Evolutionary conservation across 441 rosid genomes (phyloP).

Genomic region (Rhodomyrtus psidioides): DNA sequence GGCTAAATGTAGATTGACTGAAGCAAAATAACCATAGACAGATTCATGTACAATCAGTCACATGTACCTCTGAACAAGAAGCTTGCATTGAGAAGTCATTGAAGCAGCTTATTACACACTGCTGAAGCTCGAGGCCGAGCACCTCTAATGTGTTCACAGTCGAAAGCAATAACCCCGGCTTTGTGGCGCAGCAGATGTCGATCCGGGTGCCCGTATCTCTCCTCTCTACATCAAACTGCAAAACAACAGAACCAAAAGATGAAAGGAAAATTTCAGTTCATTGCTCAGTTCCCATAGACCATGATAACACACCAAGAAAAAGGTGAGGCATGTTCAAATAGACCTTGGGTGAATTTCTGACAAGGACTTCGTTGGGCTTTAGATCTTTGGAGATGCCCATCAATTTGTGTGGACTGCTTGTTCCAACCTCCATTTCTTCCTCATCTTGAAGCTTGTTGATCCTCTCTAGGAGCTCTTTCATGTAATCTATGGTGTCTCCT

Average conservation of each 20-base stretch:
- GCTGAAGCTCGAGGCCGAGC: conserved; percentile 88
- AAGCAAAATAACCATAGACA: background rate
- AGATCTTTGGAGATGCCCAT: conserved; percentile 35
- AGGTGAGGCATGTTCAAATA: background rate
- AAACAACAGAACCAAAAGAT: background rate
- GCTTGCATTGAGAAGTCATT: conserved; percentile 92
- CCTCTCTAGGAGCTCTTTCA: conserved; percentile 89
- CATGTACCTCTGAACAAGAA: conserved; percentile 78
- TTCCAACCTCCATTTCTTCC: conserved; percentile 28
- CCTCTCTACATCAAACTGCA: conserved; percentile 70
- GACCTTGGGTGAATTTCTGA: conserved; percentile 92
- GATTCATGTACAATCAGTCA: background rate
- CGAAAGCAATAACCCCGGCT: conserved; percentile 74
- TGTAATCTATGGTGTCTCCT: conserved; percentile 92
- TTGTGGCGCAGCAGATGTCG: conserved; percentile 70
- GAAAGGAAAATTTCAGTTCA: background rate
- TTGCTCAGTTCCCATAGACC: background rate
- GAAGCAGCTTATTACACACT: conserved; percentile 87
- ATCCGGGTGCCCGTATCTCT: conserved; percentile 49
- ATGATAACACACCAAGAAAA: background rate
- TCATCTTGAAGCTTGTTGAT: conserved; percentile 64
- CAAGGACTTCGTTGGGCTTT: conserved; percentile 41
- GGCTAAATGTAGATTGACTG: background rate
- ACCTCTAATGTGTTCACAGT: conserved; percentile 77
- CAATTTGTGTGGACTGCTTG: conserved; percentile 20